Conservation (phyloP, 1,284 basidiomycete genomes). For the Sphaerobolus stellatus region DNA sequence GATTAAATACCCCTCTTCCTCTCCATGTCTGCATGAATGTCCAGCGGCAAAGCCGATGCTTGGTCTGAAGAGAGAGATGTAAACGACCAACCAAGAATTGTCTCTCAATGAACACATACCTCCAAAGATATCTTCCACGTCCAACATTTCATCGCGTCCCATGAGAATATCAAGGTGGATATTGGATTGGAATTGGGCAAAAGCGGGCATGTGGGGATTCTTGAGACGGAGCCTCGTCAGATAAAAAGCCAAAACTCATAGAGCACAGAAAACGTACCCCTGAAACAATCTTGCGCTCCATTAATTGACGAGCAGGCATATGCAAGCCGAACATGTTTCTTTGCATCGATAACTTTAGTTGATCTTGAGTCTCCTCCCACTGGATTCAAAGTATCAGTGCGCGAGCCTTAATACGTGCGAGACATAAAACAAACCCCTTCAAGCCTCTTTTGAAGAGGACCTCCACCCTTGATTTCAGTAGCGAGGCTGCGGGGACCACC, state of each 20-base stretch:
- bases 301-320: slow-evolving; percentile 83
- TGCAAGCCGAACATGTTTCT: slow-evolving; percentile 86
- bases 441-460: slow-evolving; percentile 59
- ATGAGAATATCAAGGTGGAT: slow-evolving; percentile 87
- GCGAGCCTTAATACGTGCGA: slow-evolving; percentile 6
- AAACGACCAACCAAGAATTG: not conserved
- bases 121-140: slow-evolving; percentile 70
- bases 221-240: slow-evolving; percentile 26
- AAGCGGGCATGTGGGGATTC: slow-evolving; percentile 63
- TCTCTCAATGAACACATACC: slow-evolving; percentile 44
- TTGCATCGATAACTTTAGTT: slow-evolving; percentile 81
- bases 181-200: slow-evolving; percentile 60
- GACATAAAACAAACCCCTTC: slow-evolving; percentile 51
- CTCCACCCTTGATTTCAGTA: slow-evolving; percentile 59
- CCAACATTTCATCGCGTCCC: slow-evolving; percentile 84
- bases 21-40: slow-evolving; percentile 73
- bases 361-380: slow-evolving; percentile 95
- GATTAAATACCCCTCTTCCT: slow-evolving; percentile 58
- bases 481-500: slow-evolving; percentile 70
- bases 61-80: slow-evolving; percentile 41
- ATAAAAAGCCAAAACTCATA: slow-evolving; percentile 1
- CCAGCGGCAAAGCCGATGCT: slow-evolving; percentile 50
- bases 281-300: slow-evolving; percentile 89
- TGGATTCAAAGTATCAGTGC: slow-evolving; percentile 32
- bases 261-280: slow-evolving; percentile 53